phyloP scores from a whole-genome alignment of 441 rosid species.

The Rhodomyrtus psidioides region DNA sequence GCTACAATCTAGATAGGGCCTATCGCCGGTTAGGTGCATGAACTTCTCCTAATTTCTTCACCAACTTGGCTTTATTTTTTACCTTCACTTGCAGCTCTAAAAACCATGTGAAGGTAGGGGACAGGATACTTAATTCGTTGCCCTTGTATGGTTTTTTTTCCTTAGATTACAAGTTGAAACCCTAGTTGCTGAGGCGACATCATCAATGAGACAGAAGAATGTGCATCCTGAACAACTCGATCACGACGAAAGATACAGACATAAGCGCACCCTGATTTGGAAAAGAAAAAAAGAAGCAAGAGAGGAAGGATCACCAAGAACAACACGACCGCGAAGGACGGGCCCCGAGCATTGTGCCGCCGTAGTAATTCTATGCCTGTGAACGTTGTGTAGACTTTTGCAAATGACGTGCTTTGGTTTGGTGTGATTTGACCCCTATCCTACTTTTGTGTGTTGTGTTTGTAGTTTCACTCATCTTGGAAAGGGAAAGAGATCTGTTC shows the following conservation, averaged over 20 bases:
- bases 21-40: not conserved
- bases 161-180: not conserved
- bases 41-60: not conserved
- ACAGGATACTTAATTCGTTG: not conserved
- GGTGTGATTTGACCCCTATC: not conserved
- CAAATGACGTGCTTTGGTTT: not conserved
- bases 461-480: not conserved
- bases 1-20: not conserved
- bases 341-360: not conserved
- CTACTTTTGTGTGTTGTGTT: too few species aligned
- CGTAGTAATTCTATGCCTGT: not conserved
- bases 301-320: not conserved
- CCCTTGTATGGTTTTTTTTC: not conserved
- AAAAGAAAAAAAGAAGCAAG: too few species aligned
- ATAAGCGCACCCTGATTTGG: not conserved
- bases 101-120: not conserved
- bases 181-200: not conserved
- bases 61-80: not conserved
- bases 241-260: not conserved
- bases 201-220: not conserved
- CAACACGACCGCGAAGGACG: not conserved
- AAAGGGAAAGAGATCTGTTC: not conserved
- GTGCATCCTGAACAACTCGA: not conserved
- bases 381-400: not conserved
- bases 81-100: not conserved